A percentile compares a stretch with the other conserved stretches of the same genome.
Evolutionary conservation across 495 filamentous ascomycete species (phyloP).

Genomic region (Mycothermus thermophilus): DNA sequence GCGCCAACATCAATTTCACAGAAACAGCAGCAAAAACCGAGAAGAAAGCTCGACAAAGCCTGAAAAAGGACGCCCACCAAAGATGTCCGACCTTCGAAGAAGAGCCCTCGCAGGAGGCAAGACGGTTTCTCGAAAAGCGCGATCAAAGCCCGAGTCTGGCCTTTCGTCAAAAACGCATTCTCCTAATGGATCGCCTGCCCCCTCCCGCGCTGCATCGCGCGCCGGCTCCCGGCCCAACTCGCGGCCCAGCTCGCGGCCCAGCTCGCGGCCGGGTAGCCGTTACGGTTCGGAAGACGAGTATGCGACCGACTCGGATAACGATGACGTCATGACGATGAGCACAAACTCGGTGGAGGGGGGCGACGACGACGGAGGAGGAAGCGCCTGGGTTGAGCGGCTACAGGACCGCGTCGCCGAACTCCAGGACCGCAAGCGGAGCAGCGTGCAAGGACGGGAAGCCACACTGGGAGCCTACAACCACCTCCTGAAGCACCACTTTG

Average conservation of each 20-base stretch:
- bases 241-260: constrained; percentile 11
- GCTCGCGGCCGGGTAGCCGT: constrained; percentile 49
- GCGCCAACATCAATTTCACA: too few species aligned
- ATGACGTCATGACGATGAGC: constrained; percentile 27
- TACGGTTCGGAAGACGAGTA: constrained; percentile 72
- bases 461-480: constrained; percentile 55
- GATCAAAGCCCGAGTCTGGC: constrained; percentile 52
- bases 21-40: background rate
- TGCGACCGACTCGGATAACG: constrained; percentile 29
- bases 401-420: constrained; percentile 65
- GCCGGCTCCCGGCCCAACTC: constrained; percentile 37
- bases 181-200: constrained; percentile 15
- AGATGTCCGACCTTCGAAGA: constrained; percentile 67
- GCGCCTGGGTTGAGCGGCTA: constrained; percentile 54
- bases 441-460: constrained; percentile 63
- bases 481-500: constrained; percentile 60
- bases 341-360: constrained; percentile 20
- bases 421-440: constrained; percentile 68
- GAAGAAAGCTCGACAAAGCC: background rate
- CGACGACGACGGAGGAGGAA: constrained; percentile 35
- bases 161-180: constrained; percentile 36
- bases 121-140: constrained; percentile 83
- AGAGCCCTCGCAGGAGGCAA: constrained; percentile 75
- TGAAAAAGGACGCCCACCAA: constrained; percentile 5
- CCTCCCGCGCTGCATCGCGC: constrained; percentile 13